Percentiles rank a stretch among this genome's conserved stretches.
These are phyloP conservation scores for Conoideocrella luteorostrata DNA, from an alignment of 2,329 filamentous ascomycete species.

Conservation along the genomic window DNA sequence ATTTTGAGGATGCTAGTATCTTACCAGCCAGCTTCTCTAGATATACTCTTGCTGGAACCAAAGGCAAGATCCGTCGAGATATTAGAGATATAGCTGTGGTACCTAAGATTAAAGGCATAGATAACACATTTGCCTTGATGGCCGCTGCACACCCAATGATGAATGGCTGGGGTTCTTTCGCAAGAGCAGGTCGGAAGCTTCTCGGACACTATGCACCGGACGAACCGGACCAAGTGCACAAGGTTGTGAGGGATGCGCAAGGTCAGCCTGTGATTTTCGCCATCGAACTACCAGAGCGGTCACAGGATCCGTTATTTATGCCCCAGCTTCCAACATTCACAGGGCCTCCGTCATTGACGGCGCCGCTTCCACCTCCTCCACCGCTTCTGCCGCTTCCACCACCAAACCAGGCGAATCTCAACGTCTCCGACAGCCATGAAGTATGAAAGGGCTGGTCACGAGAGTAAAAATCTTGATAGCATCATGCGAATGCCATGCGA, in stretches of 20 bases:
- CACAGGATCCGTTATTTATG: too few species aligned
- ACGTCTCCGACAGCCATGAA: too few species aligned
- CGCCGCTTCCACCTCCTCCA: too few species aligned
- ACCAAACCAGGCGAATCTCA: too few species aligned
- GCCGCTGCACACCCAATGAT: neutral
- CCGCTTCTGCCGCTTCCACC: too few species aligned
- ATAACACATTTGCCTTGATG: constrained; percentile 5
- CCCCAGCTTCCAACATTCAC: too few species aligned
- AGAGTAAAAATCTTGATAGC: too few species aligned
- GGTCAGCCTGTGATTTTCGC: neutral
- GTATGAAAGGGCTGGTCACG: too few species aligned
- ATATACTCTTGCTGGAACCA: neutral
- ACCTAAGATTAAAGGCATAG: constrained; percentile 8
- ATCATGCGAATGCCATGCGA: too few species aligned
- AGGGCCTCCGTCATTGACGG: too few species aligned
- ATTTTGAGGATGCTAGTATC: constrained; percentile 13
- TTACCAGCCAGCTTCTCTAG: constrained; percentile 15
- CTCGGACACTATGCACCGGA: neutral
- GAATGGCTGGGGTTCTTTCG: neutral
- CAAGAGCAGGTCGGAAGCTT: neutral
- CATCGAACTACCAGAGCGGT: too few species aligned
- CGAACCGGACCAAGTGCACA: neutral
- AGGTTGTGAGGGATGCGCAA: neutral
- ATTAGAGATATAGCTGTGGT: constrained; percentile 7
- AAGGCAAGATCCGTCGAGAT: constrained; percentile 1